These are phyloP conservation scores for Setomelanomma holmii DNA, from an alignment of 2,329 filamentous ascomycete genomes.

Conservation along the genomic window DNA sequence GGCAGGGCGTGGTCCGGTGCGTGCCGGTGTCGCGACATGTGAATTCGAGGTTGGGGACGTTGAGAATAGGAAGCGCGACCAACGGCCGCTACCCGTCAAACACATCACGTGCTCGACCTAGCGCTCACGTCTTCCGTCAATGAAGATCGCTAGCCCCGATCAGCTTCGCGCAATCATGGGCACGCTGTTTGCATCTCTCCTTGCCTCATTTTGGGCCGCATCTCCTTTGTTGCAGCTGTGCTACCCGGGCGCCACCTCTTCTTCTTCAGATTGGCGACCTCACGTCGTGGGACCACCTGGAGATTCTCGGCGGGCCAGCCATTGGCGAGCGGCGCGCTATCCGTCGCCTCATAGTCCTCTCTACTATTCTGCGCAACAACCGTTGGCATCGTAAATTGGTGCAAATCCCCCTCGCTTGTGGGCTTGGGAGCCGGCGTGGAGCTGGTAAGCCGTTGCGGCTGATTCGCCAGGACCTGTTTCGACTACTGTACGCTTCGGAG, in stretches of 20 bases:
- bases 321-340: not conserved
- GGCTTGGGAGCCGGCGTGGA: not conserved
- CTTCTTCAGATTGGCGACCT: constrained; percentile 5
- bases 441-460: not conserved
- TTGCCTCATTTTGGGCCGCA: constrained; percentile 17
- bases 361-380: constrained; percentile 6
- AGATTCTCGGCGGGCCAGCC: constrained; percentile 6
- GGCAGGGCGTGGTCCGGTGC: constrained; percentile 14
- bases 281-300: constrained; percentile 7
- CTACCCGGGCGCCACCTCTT: constrained; percentile 12
- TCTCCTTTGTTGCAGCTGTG: constrained; percentile 29
- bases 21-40: constrained; percentile 24
- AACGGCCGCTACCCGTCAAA: constrained; percentile 5
- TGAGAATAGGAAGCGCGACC: constrained; percentile 25
- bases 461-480: constrained; percentile 4
- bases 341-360: not conserved
- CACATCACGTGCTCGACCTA: constrained; percentile 3
- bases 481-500: constrained; percentile 1
- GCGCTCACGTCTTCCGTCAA: not conserved
- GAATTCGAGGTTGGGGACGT: constrained; percentile 29
- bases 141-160: constrained; percentile 9
- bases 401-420: not conserved
- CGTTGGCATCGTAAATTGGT: not conserved
- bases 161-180: constrained; percentile 15
- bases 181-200: constrained; percentile 27